Evolutionary conservation across 352 stramenopile genomes (phyloP).

Genomic region (Hyaloperonospora brassicae): DNA sequence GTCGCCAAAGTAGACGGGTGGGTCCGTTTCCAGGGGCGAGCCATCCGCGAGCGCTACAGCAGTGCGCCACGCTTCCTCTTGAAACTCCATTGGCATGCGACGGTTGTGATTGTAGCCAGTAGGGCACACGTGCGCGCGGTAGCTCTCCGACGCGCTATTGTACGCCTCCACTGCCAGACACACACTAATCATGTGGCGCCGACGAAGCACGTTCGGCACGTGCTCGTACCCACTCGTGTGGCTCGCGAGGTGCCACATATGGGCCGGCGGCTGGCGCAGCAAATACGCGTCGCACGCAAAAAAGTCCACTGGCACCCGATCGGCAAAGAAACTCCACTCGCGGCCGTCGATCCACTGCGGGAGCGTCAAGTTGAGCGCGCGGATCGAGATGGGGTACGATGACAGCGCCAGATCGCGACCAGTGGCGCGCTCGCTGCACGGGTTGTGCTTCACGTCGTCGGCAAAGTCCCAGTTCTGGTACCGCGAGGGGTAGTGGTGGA

Average conservation of each 20-base stretch:
- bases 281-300: slow-evolving; percentile 70
- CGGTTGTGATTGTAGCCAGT: slow-evolving; percentile 67
- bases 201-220: slow-evolving; percentile 69
- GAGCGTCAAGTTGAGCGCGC: slow-evolving; percentile 63
- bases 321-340: slow-evolving; percentile 64
- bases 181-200: slow-evolving; percentile 67
- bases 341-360: slow-evolving; percentile 70
- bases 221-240: slow-evolving; percentile 71
- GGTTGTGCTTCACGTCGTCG: slow-evolving; percentile 73
- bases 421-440: slow-evolving; percentile 37
- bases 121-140: slow-evolving; percentile 45
- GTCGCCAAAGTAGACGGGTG: slow-evolving; percentile 37
- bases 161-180: slow-evolving; percentile 61
- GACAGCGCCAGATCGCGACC: slow-evolving; percentile 37
- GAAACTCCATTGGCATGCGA: slow-evolving; percentile 50
- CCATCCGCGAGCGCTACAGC: slow-evolving; percentile 35
- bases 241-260: slow-evolving; percentile 64
- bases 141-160: slow-evolving; percentile 51
- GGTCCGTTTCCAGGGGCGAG: slow-evolving; percentile 23
- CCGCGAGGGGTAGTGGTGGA: slow-evolving; percentile 73
- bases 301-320: slow-evolving; percentile 51
- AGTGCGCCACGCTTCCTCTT: slow-evolving; percentile 34
- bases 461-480: slow-evolving; percentile 86
- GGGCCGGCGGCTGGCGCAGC: slow-evolving; percentile 40
- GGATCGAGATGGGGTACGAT: slow-evolving; percentile 71